A percentile compares a stretch with the other conserved stretches of the same genome.
Evolutionary conservation across 2,329 filamentous ascomycete genomes (phyloP).

Genomic region (Xylaria hypoxylon): DNA sequence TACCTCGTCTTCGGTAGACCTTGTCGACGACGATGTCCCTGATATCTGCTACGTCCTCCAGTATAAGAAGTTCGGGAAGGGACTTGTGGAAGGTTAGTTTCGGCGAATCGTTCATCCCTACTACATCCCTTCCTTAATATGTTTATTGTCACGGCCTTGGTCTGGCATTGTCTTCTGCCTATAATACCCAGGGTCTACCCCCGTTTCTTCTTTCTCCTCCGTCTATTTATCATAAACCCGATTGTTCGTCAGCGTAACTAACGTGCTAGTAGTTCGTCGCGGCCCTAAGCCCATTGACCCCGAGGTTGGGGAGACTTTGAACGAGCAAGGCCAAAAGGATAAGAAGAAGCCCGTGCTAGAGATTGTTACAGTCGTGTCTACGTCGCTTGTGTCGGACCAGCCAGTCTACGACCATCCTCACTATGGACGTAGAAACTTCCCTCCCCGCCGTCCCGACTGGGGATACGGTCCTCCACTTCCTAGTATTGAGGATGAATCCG

Average conservation of each 20-base stretch:
- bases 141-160: not conserved
- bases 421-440: not conserved
- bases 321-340: conserved; percentile 30
- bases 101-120: not conserved
- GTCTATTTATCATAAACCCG: not conserved
- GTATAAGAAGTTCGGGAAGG: conserved; percentile 53
- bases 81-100: conserved; percentile 52
- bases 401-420: conserved; percentile 36
- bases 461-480: not conserved
- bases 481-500: conserved; percentile 36
- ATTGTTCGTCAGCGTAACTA: not conserved
- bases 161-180: not conserved
- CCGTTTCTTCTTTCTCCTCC: too few species aligned
- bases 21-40: conserved; percentile 51
- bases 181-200: not conserved
- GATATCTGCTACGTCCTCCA: conserved; percentile 58
- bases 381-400: conserved; percentile 32
- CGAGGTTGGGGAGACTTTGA: conserved; percentile 48
- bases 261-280: conserved; percentile 51
- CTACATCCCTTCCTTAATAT: not conserved
- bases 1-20: conserved; percentile 31
- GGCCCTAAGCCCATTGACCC: conserved; percentile 55
- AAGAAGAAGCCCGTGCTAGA: conserved; percentile 56
- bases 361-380: conserved; percentile 56
- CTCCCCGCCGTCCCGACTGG: not conserved